A percentile compares a stretch with the other conserved stretches of the same genome.
phyloP scores from a whole-genome alignment of 2,329 filamentous ascomycete species.

The Acephala macrosclerotiorum region DNA sequence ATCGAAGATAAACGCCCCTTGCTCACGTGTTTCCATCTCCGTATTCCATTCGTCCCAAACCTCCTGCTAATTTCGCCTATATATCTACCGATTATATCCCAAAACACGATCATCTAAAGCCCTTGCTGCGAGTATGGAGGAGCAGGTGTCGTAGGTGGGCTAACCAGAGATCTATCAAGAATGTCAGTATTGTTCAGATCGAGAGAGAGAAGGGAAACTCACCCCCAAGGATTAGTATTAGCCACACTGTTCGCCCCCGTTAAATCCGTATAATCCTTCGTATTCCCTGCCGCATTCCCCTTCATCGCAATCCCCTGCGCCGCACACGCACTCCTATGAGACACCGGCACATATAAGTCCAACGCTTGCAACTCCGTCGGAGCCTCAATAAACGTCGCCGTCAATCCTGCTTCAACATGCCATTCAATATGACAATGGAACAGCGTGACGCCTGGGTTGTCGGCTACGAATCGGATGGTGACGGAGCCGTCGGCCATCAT shows the following conservation, averaged over 20 bases:
- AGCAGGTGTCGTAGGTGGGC: neutral
- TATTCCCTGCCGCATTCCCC: slow-evolving; percentile 16
- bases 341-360: neutral
- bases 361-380: slow-evolving; percentile 14
- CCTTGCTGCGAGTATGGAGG: neutral
- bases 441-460: slow-evolving; percentile 60
- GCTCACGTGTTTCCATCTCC: too few species aligned
- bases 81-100: neutral
- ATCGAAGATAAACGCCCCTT: too few species aligned
- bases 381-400: slow-evolving; percentile 27
- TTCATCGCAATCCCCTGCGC: slow-evolving; percentile 4
- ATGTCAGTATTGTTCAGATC: neutral
- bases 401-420: slow-evolving; percentile 35
- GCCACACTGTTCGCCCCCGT: neutral
- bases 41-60: too few species aligned
- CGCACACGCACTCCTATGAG: slow-evolving; percentile 9
- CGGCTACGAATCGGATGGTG: slow-evolving; percentile 53
- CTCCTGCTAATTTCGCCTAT: neutral
- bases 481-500: slow-evolving; percentile 45
- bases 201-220: neutral
- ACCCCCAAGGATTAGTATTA: neutral
- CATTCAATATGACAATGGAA: slow-evolving; percentile 58
- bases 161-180: neutral
- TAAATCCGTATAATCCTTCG: neutral
- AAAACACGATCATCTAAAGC: neutral